Conservation (phyloP, 805 yeast genomes). For the Saccharomycopsis javanensis region DNA sequence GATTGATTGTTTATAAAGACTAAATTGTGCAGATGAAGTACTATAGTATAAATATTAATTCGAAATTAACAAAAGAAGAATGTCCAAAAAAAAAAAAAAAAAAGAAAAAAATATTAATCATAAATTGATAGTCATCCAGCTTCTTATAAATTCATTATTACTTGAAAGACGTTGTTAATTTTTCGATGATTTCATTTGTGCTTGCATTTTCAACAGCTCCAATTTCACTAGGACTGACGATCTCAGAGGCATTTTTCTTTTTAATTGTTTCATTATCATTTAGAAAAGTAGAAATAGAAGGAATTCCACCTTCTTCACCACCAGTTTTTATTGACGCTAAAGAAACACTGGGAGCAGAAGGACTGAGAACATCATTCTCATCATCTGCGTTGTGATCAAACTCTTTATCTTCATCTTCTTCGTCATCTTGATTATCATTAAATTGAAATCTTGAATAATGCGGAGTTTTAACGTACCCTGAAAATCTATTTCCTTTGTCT, state of each 20-base stretch:
- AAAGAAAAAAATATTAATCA: background rate
- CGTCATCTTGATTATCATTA: background rate
- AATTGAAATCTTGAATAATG: background rate
- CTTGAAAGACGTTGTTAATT: background rate
- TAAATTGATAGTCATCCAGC: background rate
- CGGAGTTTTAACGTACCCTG: background rate
- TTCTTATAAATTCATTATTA: background rate
- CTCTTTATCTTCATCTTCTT: conserved; percentile 1
- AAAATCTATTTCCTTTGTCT: background rate
- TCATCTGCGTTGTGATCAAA: background rate
- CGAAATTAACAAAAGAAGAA: background rate
- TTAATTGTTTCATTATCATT: background rate
- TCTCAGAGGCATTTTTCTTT: background rate
- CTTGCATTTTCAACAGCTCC: background rate
- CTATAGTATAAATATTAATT: background rate
- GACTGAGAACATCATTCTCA: background rate
- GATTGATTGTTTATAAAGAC: background rate
- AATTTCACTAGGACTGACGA: background rate
- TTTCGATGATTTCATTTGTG: background rate
- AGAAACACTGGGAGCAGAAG: background rate
- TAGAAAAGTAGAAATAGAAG: background rate
- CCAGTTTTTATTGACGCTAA: background rate
- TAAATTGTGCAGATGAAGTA: background rate
- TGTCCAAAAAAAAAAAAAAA: background rate
- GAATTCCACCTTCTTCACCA: background rate